phyloP scores from a whole-genome alignment of 495 filamentous ascomycete genomes.

The Daldinia vernicosa region DNA sequence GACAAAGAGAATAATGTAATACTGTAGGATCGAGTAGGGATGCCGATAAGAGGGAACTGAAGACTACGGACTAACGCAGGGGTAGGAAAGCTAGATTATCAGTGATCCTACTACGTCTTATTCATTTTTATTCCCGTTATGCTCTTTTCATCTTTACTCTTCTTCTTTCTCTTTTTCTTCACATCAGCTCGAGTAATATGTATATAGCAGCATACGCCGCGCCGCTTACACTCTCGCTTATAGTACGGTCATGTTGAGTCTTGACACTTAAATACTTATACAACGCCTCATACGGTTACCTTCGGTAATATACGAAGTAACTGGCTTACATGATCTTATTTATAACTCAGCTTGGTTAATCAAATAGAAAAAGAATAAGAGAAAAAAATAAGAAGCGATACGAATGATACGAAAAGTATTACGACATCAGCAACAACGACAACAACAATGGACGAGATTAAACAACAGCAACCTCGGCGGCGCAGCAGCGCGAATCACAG shows the following conservation, averaged over 20 bases:
- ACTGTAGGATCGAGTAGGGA: conserved; percentile 17
- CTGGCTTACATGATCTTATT: background rate
- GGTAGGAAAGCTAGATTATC: background rate
- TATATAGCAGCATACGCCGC: background rate
- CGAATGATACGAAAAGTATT: background rate
- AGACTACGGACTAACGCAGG: background rate
- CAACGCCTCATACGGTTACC: background rate
- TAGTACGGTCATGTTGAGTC: background rate
- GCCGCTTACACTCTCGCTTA: background rate
- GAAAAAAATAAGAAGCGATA: background rate
- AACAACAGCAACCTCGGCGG: conserved; percentile 12
- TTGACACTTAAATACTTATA: background rate
- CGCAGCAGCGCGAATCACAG: conserved; percentile 24
- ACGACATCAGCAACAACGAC: background rate
- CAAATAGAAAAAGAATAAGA: background rate
- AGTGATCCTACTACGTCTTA: background rate
- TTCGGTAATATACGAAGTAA: background rate
- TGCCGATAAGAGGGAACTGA: conserved; percentile 19
- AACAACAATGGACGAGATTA: background rate
- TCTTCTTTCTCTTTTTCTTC: background rate
- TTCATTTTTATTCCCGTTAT: background rate
- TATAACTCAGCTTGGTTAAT: background rate
- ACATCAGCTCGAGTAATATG: background rate
- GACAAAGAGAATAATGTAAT: conserved; percentile 36
- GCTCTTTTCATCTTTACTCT: background rate